Evolutionary conservation across 2,329 filamentous ascomycete species (phyloP), one percentile per base, ranked within the genome.

Genomic region (Pestalotiopsis sp.): DNA sequence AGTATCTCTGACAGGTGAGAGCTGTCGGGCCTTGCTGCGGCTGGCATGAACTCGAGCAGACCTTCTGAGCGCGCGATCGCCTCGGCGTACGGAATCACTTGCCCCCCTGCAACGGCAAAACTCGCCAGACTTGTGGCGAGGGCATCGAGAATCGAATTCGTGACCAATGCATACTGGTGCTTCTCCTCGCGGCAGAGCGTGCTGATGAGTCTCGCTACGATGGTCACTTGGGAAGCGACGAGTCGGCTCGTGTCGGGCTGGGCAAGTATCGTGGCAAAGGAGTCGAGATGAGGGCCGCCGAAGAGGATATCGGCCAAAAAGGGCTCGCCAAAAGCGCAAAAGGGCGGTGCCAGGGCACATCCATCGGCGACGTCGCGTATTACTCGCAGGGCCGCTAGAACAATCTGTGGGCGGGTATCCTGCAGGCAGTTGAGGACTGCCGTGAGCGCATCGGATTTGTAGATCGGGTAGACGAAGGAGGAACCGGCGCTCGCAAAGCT

Each of bases 401-500:
- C 86, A 63, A 97, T 86, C 72, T 90, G 87, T 2, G 90, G 83
- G 25, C 90, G 87, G 69, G 89, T 90, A 69, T 89, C 86, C 68
- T 80, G 82, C 0, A 92, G 90, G 56, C 91, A 91, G 73, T 88
- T 83, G 68, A 97, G 83, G 68, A 97, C 85, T n/a, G 88, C 87
- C 7, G 90, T 86, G n/a, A 97, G 82, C 11, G 90, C 85, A 68
- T 86, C 85, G 66, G 90, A 90, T 31, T 90, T 87, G 70, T 94
- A 85, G 36, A 98, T 84, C 17, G 94, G 92, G 6, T 86, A 82
- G 57, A 97, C 87, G 79, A 96, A 97, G 17, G 91, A 84, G 59
- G 93, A 89, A 5, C 95, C 95, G 73, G 92, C 94, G 81, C 92
- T 91, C 68, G 94, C 93, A 76, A 98, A 89, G 79, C 93, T 96